Evolutionary conservation across 1,284 basidiomycete genomes (phyloP).

Genomic region (Wolfiporia cocos): DNA sequence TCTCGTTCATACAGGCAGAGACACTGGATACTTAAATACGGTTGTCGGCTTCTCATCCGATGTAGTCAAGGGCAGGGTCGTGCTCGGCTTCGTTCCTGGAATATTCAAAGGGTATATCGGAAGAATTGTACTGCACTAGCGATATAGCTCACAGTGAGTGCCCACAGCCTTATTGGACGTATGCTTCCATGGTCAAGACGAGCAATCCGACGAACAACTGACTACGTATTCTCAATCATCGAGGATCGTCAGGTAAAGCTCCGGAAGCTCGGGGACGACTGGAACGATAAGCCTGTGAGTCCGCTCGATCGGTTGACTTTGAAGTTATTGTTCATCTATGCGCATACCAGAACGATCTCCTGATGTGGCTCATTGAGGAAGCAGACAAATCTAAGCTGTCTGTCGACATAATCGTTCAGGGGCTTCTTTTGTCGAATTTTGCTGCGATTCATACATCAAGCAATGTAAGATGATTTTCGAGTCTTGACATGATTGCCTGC

Average conservation of each 20-base stretch:
- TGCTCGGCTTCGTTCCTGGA: conserved; percentile 7
- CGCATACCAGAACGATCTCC: conserved; percentile 9
- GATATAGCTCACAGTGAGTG: background rate
- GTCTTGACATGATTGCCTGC: background rate
- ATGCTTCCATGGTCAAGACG: background rate
- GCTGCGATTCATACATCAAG: conserved; percentile 25
- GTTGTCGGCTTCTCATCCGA: conserved; percentile 14
- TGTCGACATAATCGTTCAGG: conserved; percentile 6
- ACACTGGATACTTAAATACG: conserved; percentile 14
- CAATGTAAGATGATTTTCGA: conserved; percentile 11
- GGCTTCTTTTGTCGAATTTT: conserved; percentile 21
- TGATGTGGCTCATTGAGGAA: conserved; percentile 14
- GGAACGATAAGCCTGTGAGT: conserved; percentile 1
- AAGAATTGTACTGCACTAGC: background rate
- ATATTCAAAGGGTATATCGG: conserved; percentile 13
- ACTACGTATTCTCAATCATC: background rate
- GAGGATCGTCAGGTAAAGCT: background rate
- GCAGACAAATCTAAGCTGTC: conserved; percentile 2
- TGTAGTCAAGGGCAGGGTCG: conserved; percentile 11
- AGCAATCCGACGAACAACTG: background rate
- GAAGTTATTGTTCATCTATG: background rate
- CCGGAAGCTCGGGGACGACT: background rate
- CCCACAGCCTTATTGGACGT: background rate
- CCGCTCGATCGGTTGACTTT: background rate
- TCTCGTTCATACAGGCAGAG: conserved; percentile 13